These are phyloP conservation scores for Scutellaria galericulata DNA, from an alignment of 257 asterid species.

Conservation along the genomic window DNA sequence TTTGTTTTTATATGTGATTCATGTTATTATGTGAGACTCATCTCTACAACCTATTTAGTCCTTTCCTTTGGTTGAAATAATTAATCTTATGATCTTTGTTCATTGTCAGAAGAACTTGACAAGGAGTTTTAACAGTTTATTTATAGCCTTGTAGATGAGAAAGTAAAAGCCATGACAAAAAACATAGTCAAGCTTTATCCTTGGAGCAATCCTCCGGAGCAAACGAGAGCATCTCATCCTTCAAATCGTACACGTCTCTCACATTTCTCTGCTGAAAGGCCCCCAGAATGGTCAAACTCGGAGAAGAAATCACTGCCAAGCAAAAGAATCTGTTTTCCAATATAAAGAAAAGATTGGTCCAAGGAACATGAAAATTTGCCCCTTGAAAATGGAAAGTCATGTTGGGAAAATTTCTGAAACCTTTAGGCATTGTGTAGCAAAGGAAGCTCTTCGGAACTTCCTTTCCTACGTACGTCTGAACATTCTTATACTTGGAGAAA, in stretches of 20 bases:
- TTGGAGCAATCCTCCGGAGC: slow-evolving; percentile 40
- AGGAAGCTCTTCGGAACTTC: neutral
- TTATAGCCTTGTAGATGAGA: too few species aligned
- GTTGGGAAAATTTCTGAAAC: slow-evolving; percentile 25
- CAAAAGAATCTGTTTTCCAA: slow-evolving; percentile 8
- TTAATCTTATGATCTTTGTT: too few species aligned
- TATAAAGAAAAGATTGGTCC: slow-evolving; percentile 15
- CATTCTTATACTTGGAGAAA: slow-evolving; percentile 23
- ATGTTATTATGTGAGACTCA: too few species aligned
- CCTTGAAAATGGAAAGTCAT: slow-evolving; percentile 37
- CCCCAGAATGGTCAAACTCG: slow-evolving; percentile 24
- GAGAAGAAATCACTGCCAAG: slow-evolving; percentile 11
- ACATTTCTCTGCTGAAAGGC: slow-evolving; percentile 41
- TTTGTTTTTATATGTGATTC: too few species aligned
- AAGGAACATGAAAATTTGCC: slow-evolving; percentile 33
- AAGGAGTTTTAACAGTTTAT: too few species aligned
- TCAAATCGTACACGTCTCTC: slow-evolving; percentile 40
- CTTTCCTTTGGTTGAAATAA: too few species aligned
- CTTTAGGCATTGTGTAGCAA: slow-evolving; percentile 12
- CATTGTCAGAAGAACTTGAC: too few species aligned
- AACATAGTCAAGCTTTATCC: slow-evolving; percentile 23
- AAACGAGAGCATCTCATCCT: slow-evolving; percentile 37
- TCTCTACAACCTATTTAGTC: too few species aligned
- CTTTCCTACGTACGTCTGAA: neutral
- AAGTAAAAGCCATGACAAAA: neutral